A percentile compares a stretch with the other conserved stretches of the same genome.
phyloP scores from a whole-genome alignment of 2,329 filamentous ascomycete genomes.

The Monosporascus sp. region DNA sequence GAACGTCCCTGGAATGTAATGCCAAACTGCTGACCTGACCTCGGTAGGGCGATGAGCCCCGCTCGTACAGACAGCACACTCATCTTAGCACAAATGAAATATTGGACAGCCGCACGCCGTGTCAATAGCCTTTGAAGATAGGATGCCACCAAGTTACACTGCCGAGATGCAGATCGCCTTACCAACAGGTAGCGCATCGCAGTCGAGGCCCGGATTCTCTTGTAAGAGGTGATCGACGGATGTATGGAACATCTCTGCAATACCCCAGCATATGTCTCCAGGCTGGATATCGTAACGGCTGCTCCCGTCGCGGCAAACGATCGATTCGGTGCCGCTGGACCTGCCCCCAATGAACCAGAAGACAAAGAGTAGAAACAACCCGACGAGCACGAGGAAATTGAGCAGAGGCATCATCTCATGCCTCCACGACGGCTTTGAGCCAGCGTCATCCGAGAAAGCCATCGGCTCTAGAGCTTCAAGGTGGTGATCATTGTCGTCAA shows the following conservation, averaged over 20 bases:
- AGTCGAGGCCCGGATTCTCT: constrained; percentile 41
- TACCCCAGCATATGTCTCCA: constrained; percentile 49
- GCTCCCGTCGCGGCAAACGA: constrained; percentile 24
- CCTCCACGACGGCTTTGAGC: constrained; percentile 38
- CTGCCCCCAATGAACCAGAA: constrained; percentile 41
- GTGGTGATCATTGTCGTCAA: constrained; percentile 14
- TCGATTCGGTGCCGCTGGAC: constrained; percentile 14
- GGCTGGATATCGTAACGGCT: constrained; percentile 33
- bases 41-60: no score
- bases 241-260: constrained; percentile 38
- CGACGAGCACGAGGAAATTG: constrained; percentile 51
- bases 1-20: no score
- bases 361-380: constrained; percentile 43
- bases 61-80: no score
- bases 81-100: no score
- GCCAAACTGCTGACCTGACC: no score
- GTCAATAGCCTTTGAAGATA: no score
- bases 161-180: constrained; percentile 40
- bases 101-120: no score
- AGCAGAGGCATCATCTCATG: constrained; percentile 49
- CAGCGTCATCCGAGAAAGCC: constrained; percentile 1
- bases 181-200: constrained; percentile 38
- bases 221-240: constrained; percentile 40
- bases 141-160: constrained; percentile 2
- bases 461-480: constrained; percentile 14